Percentiles rank a stretch among this genome's conserved stretches.
Evolutionary conservation across 2,329 filamentous ascomycete species (phyloP).

Genomic region (Aspergillus terreus): DNA sequence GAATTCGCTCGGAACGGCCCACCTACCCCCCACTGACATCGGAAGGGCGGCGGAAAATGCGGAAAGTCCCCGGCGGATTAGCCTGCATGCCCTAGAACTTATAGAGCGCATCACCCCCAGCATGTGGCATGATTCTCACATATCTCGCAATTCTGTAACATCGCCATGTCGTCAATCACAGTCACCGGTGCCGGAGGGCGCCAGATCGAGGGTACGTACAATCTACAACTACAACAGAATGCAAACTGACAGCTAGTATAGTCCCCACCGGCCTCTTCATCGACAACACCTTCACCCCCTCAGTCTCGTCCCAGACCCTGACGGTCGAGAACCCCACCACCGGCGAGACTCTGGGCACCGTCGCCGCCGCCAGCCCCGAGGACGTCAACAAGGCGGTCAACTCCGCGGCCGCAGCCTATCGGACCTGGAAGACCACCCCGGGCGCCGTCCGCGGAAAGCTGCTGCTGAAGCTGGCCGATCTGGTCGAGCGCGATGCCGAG

Average conservation of each 20-base stretch:
- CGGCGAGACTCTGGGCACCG: slow-evolving; percentile 16
- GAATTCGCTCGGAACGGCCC: background rate
- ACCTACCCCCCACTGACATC: background rate
- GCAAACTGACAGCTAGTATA: slow-evolving; percentile 2
- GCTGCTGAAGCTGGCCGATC: slow-evolving; percentile 23
- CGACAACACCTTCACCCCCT: slow-evolving; percentile 24
- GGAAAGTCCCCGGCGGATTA: background rate
- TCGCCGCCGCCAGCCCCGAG: slow-evolving; percentile 20
- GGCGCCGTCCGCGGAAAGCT: slow-evolving; percentile 16
- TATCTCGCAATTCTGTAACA: background rate
- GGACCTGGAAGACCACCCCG: slow-evolving; percentile 20
- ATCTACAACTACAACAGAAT: background rate
- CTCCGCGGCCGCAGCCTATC: slow-evolving; percentile 18
- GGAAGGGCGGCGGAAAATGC: background rate
- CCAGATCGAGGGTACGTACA: background rate
- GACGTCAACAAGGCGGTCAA: slow-evolving; percentile 24
- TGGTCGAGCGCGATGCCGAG: slow-evolving; percentile 25
- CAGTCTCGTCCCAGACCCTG: slow-evolving; percentile 15
- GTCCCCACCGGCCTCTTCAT: slow-evolving; percentile 27
- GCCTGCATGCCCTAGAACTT: background rate
- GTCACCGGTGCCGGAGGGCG: background rate
- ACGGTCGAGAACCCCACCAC: slow-evolving; percentile 23
- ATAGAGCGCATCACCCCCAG: background rate
- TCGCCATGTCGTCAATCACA: background rate
- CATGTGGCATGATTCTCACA: background rate